Conservation (phyloP, 371 early-diverging fungal genomes). For the Apophysomyces variabilis region DNA sequence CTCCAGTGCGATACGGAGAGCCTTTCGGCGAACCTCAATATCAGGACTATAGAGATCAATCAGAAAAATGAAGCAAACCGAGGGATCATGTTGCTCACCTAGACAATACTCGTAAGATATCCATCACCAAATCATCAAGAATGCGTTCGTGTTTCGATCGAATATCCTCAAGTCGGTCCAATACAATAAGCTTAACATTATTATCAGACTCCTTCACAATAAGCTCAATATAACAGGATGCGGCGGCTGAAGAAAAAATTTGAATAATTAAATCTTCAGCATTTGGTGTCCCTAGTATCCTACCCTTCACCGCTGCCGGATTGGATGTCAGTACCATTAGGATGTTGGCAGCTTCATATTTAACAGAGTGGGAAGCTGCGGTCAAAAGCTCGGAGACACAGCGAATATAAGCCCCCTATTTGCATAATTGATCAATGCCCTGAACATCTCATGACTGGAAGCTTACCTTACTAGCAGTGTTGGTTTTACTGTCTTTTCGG, state of each 20-base stretch:
- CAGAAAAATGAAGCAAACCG: background rate
- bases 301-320: slow-evolving; percentile 89
- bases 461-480: slow-evolving; percentile 77
- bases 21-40: slow-evolving; percentile 93
- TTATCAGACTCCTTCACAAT: slow-evolving; percentile 94
- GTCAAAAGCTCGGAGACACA: slow-evolving; percentile 86
- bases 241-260: slow-evolving; percentile 67
- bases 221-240: slow-evolving; percentile 88
- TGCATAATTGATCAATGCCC: background rate
- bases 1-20: slow-evolving; percentile 85
- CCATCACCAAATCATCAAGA: slow-evolving; percentile 92
- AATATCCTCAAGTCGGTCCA: slow-evolving; percentile 89
- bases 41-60: slow-evolving; percentile 74
- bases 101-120: slow-evolving; percentile 87
- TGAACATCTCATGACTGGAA: background rate
- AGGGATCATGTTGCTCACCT: slow-evolving; percentile 40
- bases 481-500: slow-evolving; percentile 85
- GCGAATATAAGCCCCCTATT: slow-evolving; percentile 84
- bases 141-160: slow-evolving; percentile 84
- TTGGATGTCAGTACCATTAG: slow-evolving; percentile 87
- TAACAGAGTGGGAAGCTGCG: slow-evolving; percentile 85
- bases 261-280: background rate
- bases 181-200: slow-evolving; percentile 95
- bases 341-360: slow-evolving; percentile 96
- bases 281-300: background rate